Evolutionary conservation across 2,329 filamentous ascomycete genomes (phyloP).

Genomic region (Alternaria sp.): DNA sequence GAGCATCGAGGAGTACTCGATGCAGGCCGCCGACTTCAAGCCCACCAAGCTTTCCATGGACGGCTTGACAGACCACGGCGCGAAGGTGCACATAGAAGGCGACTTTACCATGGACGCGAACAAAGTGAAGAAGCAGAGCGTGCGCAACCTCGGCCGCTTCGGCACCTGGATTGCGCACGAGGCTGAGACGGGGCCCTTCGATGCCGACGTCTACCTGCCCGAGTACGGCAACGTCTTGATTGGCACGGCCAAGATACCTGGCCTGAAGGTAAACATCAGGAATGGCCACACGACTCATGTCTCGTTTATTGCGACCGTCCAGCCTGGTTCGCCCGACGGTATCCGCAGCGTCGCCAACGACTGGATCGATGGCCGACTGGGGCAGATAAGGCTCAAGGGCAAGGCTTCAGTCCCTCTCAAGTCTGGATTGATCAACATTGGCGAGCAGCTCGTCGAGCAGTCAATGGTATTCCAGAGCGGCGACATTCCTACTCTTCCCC

Average conservation of each 20-base stretch:
- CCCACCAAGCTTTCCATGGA: slow-evolving; percentile 85
- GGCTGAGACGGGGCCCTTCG: slow-evolving; percentile 75
- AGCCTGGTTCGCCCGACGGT: slow-evolving; percentile 76
- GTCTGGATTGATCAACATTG: slow-evolving; percentile 80
- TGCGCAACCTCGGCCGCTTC: slow-evolving; percentile 77
- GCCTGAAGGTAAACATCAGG: slow-evolving; percentile 75
- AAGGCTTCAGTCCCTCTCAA: slow-evolving; percentile 76
- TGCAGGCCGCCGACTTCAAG: slow-evolving; percentile 80
- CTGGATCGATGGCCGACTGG: slow-evolving; percentile 81
- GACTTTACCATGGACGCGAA: slow-evolving; percentile 81
- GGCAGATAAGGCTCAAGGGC: slow-evolving; percentile 73
- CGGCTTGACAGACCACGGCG: slow-evolving; percentile 78
- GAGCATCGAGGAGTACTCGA: slow-evolving; percentile 82
- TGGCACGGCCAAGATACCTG: slow-evolving; percentile 78
- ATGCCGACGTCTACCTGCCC: slow-evolving; percentile 79
- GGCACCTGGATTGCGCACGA: slow-evolving; percentile 81
- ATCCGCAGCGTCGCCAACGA: slow-evolving; percentile 84
- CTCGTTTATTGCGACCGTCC: slow-evolving; percentile 78
- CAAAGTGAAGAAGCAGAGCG: slow-evolving; percentile 72
- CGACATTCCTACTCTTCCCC: slow-evolving; percentile 77
- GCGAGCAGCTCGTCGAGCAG: slow-evolving; percentile 76
- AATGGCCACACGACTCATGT: slow-evolving; percentile 79
- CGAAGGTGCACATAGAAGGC: slow-evolving; percentile 80
- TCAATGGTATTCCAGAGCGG: slow-evolving; percentile 76
- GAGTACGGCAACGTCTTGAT: slow-evolving; percentile 80